These are phyloP conservation scores for Coelastrella sp. DNA, from an alignment of 139 green algal genomes.

Conservation along the genomic window DNA sequence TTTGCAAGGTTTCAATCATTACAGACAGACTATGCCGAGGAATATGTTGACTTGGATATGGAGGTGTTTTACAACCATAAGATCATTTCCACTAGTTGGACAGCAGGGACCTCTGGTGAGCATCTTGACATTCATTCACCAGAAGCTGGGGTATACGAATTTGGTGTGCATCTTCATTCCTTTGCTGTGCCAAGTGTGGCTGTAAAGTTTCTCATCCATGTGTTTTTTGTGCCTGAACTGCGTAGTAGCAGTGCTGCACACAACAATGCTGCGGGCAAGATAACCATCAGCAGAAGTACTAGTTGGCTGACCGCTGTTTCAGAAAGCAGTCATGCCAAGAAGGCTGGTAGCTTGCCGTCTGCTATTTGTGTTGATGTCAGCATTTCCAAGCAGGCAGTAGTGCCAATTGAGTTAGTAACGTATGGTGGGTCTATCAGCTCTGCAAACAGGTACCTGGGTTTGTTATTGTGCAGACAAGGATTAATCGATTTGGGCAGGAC, in stretches of 20 bases:
- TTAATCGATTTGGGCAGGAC: background rate
- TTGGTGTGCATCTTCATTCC: background rate
- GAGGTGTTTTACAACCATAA: background rate
- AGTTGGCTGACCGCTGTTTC: too few relatives aligned
- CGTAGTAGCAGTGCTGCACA: too few relatives aligned
- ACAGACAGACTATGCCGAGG: background rate
- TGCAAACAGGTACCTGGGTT: background rate
- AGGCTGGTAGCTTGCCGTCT: background rate
- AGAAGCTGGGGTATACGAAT: background rate
- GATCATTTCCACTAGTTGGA: background rate
- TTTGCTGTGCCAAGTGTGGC: background rate
- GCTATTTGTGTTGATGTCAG: background rate
- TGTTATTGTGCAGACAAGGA: too few relatives aligned
- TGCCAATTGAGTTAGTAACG: background rate
- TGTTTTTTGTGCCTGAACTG: background rate
- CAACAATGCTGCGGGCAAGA: too few relatives aligned
- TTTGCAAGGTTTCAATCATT: background rate
- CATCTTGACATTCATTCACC: background rate
- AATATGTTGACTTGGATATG: background rate
- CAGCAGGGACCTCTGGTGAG: background rate
- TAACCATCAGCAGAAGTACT: too few relatives aligned
- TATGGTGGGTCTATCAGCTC: background rate
- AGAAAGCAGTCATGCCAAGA: background rate
- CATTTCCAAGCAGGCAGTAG: too few relatives aligned
- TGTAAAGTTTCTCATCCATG: background rate